These are phyloP conservation scores for Ustilago esculenta DNA, from an alignment of 1,284 basidiomycete genomes.

Conservation along the genomic window DNA sequence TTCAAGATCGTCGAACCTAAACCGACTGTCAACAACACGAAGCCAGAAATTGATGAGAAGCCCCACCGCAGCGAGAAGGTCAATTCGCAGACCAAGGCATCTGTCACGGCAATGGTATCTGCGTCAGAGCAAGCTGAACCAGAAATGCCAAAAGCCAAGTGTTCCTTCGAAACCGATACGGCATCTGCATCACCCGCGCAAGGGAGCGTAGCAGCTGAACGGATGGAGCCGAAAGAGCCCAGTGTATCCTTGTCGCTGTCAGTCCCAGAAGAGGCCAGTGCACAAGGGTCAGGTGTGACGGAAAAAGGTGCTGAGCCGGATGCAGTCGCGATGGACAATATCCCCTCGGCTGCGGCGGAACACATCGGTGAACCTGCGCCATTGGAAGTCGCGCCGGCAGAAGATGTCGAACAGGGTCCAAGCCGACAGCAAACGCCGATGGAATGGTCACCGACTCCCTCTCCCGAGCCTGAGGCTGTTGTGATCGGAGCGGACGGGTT, in stretches of 20 bases:
- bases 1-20: constrained; percentile 13
- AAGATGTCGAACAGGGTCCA: not conserved
- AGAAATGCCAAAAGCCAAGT: too few relatives aligned
- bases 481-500: constrained; percentile 68
- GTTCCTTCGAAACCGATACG: too few relatives aligned
- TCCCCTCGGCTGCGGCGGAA: constrained; percentile 34
- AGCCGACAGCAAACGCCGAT: constrained; percentile 34
- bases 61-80: too few relatives aligned
- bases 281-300: constrained; percentile 17
- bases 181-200: too few relatives aligned
- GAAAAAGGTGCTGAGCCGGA: constrained; percentile 12
- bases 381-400: not conserved
- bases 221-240: constrained; percentile 6
- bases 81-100: too few relatives aligned
- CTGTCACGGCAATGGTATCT: too few relatives aligned
- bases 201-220: too few relatives aligned
- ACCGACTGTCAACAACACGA: not conserved
- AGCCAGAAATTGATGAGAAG: too few relatives aligned
- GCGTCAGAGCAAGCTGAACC: too few relatives aligned
- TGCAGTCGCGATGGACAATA: constrained; percentile 40
- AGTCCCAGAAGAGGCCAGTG: constrained; percentile 17
- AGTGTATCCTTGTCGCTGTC: constrained; percentile 22
- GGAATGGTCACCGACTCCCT: constrained; percentile 55
- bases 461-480: constrained; percentile 65
- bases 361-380: constrained; percentile 5